Base-by-base conservation (phyloP, 768 basidiomycete species). In the Cystobasidium tubakii region DNA sequence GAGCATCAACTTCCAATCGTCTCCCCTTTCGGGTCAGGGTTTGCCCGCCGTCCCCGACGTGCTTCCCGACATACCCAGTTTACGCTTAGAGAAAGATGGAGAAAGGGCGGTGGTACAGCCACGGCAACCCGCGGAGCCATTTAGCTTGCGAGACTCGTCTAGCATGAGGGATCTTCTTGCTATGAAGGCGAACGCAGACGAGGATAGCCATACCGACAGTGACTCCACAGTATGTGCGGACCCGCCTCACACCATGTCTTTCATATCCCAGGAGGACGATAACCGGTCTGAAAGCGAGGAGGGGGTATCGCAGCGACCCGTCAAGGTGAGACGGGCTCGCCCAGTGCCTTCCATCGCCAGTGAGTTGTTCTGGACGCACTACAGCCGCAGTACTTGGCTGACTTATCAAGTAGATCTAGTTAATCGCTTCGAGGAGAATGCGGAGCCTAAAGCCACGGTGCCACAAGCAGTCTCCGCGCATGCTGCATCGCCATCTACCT, bases 211-310 rank as follows among this genome's bases (percentile, higher is more conserved):
- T 12, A 78, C 80, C 64, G 82, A 83, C 33, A 82, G 81, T 73
- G 83, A 83, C 66, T 82, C 82, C 25, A 83, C 83, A 7, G 81
- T 83, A 57, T 81, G 80, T 1, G 82, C 82, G 1, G 77, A 77
- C 54, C 78, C 74, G 21, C 55, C 73, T 64, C 42, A 72, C 46
- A 73, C 63, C 63, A 12, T 46, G 13, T 39, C 57, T 15, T 60
- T 60, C 23, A 21, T 34, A 6, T 25, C 57, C 4, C 57, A 3
- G 12, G 33, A 7, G 2, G 57, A 60, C 15, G 57, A 60, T 4
- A 60, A 60, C 25, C 2, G 53, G 31, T 57, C 54, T 13, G 69
- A 71, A 39, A 71, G 69, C 39, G 69, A 71, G 39, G 69, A 71
- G 10, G 69, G 25, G 34, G 21, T 71, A 27, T 23, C 55, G 2